A percentile compares a stretch with the other conserved stretches of the same genome.
These are phyloP conservation scores for Pythium sp. DNA, from an alignment of 352 stramenopile genomes.

Conservation along the genomic window DNA sequence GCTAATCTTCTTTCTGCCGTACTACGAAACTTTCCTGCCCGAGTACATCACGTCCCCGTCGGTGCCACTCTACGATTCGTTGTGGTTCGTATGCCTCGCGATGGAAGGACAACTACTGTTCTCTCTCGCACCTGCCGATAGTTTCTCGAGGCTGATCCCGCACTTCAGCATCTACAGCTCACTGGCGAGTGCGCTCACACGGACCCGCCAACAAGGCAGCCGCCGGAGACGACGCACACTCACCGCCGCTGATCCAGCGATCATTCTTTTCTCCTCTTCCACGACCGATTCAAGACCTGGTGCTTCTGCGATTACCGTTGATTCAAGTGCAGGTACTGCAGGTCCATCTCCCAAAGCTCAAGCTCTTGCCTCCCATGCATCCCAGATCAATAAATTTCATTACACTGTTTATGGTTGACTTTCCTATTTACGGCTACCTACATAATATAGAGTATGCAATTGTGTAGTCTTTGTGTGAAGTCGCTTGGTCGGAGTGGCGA, in stretches of 20 bases:
- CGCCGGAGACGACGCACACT: neutral
- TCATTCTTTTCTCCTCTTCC: too few species aligned
- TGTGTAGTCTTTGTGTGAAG: too few species aligned
- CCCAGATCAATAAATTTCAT: too few species aligned
- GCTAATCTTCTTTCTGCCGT: conserved; percentile 8
- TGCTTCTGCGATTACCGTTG: too few species aligned
- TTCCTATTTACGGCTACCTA: too few species aligned
- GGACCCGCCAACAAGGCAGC: neutral
- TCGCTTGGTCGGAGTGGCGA: too few species aligned
- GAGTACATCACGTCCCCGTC: conserved; percentile 16
- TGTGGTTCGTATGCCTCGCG: conserved; percentile 21
- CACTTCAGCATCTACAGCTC: conserved; percentile 24
- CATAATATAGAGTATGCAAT: too few species aligned
- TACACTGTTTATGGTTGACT: too few species aligned
- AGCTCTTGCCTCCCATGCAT: neutral
- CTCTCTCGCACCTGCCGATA: conserved; percentile 8
- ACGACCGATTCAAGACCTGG: too few species aligned
- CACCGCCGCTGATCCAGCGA: too few species aligned
- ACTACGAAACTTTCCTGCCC: conserved; percentile 13
- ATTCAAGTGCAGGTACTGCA: too few species aligned
- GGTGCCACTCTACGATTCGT: conserved; percentile 17
- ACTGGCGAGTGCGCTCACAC: conserved; percentile 2
- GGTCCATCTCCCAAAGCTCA: too few species aligned
- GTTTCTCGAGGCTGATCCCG: conserved; percentile 21
- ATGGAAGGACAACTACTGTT: conserved; percentile 29